Evolutionary conservation across 805 yeast species (phyloP).

Genomic region (Monosporozyma aquatica): DNA sequence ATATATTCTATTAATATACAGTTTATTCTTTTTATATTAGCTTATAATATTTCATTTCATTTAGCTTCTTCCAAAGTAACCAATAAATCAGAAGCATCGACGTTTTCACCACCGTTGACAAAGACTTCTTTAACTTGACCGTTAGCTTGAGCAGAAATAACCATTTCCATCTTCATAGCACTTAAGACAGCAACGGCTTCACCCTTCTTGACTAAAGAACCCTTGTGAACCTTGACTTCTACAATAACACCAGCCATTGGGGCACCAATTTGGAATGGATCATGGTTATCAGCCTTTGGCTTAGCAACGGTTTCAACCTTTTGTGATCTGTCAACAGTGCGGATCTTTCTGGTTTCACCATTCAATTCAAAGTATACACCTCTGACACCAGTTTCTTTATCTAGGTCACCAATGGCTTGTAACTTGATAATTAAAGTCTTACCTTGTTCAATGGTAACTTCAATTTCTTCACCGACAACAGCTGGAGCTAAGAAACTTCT

Average conservation of each 20-base stretch:
- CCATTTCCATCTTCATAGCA: slow-evolving; percentile 99
- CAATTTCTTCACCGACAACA: slow-evolving; percentile 77
- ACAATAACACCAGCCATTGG: slow-evolving; percentile 99
- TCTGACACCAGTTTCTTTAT: slow-evolving; percentile 77
- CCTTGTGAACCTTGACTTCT: slow-evolving; percentile 85
- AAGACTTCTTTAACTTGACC: slow-evolving; percentile 74
- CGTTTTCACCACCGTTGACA: slow-evolving; percentile 87
- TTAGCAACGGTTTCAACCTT: slow-evolving; percentile 78
- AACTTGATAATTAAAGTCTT: slow-evolving; percentile 84
- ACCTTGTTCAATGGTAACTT: slow-evolving; percentile 89
- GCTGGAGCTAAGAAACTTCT: slow-evolving; percentile 83
- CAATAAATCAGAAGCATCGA: slow-evolving; percentile 87
- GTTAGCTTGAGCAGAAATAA: slow-evolving; percentile 80
- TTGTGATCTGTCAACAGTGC: slow-evolving; percentile 80
- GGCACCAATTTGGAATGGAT: slow-evolving; percentile 90
- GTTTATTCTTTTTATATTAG: too few species aligned
- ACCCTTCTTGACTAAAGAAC: slow-evolving; percentile 88
- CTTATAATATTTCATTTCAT: too few species aligned
- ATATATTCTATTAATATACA: too few species aligned
- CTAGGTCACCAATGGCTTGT: slow-evolving; percentile 86
- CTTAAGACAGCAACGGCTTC: slow-evolving; percentile 87
- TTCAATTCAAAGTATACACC: slow-evolving; percentile 97
- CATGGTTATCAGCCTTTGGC: slow-evolving; percentile 81
- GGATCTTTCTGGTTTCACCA: slow-evolving; percentile 95
- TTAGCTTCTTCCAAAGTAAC: slow-evolving; percentile 40